Conservation (phyloP, 106 monocot genomes). For the Hemerocallis citrina region DNA sequence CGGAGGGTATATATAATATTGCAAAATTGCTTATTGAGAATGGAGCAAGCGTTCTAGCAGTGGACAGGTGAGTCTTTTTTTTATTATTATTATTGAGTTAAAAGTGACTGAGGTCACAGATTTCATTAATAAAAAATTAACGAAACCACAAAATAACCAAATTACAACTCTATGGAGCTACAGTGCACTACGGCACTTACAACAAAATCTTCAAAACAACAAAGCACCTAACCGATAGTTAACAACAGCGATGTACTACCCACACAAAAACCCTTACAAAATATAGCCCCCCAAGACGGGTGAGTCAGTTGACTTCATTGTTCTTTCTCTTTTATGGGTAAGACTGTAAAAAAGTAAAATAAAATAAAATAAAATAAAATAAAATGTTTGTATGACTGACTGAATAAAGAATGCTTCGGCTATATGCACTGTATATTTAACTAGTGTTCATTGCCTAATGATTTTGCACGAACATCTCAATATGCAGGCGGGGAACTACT, state of each 20-base stretch:
- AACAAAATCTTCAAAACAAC: background rate
- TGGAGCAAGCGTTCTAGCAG: slow-evolving; percentile 64
- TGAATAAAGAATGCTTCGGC: background rate
- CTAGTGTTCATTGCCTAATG: background rate
- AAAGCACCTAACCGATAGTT: background rate
- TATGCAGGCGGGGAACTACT: slow-evolving; percentile 14
- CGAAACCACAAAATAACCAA: no score
- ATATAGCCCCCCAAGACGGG: no score
- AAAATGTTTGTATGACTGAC: background rate
- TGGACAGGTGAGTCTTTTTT: slow-evolving; percentile 44
- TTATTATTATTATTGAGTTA: background rate
- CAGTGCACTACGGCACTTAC: background rate
- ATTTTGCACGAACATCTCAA: background rate
- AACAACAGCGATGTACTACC: no score
- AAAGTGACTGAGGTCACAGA: no score
- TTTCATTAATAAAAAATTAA: no score
- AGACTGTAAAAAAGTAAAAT: no score
- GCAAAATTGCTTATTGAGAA: slow-evolving; percentile 70
- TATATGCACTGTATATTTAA: background rate
- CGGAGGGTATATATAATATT: slow-evolving; percentile 70
- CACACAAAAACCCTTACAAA: no score
- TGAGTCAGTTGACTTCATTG: no score
- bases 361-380: background rate
- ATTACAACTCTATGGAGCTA: no score
- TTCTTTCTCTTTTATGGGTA: no score